A percentile compares a stretch with the other conserved stretches of the same genome.
phyloP scores from a whole-genome alignment of 2,329 filamentous ascomycete genomes.

The Trichoderma breve region DNA sequence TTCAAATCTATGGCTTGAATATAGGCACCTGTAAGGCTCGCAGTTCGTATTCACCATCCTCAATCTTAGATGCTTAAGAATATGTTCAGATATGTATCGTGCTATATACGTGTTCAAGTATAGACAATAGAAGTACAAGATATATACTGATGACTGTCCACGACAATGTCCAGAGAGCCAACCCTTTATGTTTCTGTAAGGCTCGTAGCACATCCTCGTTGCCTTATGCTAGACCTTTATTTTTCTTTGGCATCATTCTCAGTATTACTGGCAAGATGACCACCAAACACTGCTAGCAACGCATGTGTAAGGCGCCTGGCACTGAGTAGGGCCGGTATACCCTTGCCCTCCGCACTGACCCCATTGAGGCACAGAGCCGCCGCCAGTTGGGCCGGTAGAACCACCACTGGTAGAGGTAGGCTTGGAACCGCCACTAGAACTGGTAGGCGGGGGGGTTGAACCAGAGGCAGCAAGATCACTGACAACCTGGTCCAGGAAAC shows the following conservation, averaged over 20 bases:
- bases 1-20: no score
- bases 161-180: background rate
- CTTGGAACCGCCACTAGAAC: background rate
- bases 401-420: background rate
- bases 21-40: background rate
- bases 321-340: constrained; percentile 26
- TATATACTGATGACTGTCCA: background rate
- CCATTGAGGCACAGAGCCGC: constrained; percentile 25
- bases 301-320: constrained; percentile 23
- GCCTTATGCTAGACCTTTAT: background rate
- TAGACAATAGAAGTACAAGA: constrained; percentile 1
- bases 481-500: constrained; percentile 50
- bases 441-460: background rate
- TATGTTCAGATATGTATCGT: background rate
- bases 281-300: background rate
- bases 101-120: background rate
- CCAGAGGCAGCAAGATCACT: constrained; percentile 29
- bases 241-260: background rate
- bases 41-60: background rate
- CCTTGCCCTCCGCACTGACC: constrained; percentile 29
- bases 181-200: background rate
- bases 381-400: constrained; percentile 17
- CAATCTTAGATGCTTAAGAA: background rate
- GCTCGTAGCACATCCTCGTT: background rate
- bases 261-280: background rate